These are phyloP conservation scores for Monosporascus ibericus DNA, from an alignment of 2,329 filamentous ascomycete genomes.

Conservation along the genomic window DNA sequence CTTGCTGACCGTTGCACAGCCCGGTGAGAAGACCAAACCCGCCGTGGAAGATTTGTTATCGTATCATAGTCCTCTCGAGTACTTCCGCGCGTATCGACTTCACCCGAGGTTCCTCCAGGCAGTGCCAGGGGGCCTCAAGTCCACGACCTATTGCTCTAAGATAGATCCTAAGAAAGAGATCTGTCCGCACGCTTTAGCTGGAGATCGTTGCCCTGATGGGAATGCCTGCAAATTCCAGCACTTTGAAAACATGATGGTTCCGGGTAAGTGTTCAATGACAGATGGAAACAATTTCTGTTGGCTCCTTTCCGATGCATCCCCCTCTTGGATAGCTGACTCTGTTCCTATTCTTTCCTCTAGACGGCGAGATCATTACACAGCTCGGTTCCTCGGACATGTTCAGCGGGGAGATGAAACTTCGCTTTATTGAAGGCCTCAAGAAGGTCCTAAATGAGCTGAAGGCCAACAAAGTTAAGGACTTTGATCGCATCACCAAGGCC, in stretches of 20 bases:
- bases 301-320: slow-evolving; percentile 25
- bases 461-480: slow-evolving; percentile 56
- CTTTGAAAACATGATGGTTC: slow-evolving; percentile 64
- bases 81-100: slow-evolving; percentile 85
- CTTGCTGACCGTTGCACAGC: slow-evolving; percentile 25
- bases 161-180: slow-evolving; percentile 71
- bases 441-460: slow-evolving; percentile 56
- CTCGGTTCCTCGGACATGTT: slow-evolving; percentile 62
- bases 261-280: slow-evolving; percentile 57
- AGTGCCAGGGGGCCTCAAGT: slow-evolving; percentile 73
- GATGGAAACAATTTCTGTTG: slow-evolving; percentile 13
- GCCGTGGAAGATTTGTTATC: slow-evolving; percentile 40
- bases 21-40: slow-evolving; percentile 9
- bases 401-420: slow-evolving; percentile 52
- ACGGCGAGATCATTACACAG: slow-evolving; percentile 67
- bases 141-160: slow-evolving; percentile 87
- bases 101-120: slow-evolving; percentile 68
- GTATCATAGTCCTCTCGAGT: slow-evolving; percentile 77
- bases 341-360: slow-evolving; percentile 38
- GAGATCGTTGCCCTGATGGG: slow-evolving; percentile 65
- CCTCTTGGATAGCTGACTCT: slow-evolving; percentile 44
- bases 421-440: slow-evolving; percentile 58
- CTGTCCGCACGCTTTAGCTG: slow-evolving; percentile 69
- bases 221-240: slow-evolving; percentile 71
- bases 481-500: slow-evolving; percentile 58